phyloP scores from a whole-genome alignment of 2,329 filamentous ascomycete genomes.

The Plenodomus biglobosus region DNA sequence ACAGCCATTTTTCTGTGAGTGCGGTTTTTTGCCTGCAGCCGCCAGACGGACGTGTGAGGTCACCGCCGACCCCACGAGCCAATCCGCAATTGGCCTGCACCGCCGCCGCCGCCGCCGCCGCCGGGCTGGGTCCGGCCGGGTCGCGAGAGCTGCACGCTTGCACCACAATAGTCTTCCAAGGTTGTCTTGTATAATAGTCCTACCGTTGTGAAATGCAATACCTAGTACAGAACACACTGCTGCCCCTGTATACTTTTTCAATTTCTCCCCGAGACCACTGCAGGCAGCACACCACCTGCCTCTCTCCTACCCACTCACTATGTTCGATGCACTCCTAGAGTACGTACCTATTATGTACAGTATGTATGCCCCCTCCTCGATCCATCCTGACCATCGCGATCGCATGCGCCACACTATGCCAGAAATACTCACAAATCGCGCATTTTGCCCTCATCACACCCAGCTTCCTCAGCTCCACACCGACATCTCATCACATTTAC shows the following conservation, averaged over 20 bases:
- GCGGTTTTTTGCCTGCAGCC: slow-evolving; percentile 24
- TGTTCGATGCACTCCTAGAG: too few species aligned
- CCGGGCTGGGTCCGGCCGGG: slow-evolving; percentile 6
- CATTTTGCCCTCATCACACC: background rate
- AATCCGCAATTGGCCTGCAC: slow-evolving; percentile 10
- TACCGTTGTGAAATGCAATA: too few species aligned
- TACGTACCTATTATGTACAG: too few species aligned
- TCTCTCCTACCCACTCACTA: too few species aligned
- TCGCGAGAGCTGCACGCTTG: slow-evolving; percentile 1
- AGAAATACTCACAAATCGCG: background rate
- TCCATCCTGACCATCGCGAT: background rate
- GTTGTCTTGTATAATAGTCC: too few species aligned
- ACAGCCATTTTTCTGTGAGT: slow-evolving; percentile 18
- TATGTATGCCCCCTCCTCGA: too few species aligned
- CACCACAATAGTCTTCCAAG: too few species aligned
- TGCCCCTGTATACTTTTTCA: too few species aligned
- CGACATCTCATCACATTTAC: background rate
- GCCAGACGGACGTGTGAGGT: slow-evolving; percentile 11
- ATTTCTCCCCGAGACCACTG: background rate
- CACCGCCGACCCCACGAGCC: slow-evolving; percentile 11
- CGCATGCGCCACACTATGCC: background rate
- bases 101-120: slow-evolving; percentile 7
- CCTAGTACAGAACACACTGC: too few species aligned
- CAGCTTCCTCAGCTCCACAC: background rate
- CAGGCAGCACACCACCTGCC: background rate